These are phyloP conservation scores for Cystofilobasidium bisporidii DNA, from an alignment of 768 basidiomycete species.

Conservation along the genomic window DNA sequence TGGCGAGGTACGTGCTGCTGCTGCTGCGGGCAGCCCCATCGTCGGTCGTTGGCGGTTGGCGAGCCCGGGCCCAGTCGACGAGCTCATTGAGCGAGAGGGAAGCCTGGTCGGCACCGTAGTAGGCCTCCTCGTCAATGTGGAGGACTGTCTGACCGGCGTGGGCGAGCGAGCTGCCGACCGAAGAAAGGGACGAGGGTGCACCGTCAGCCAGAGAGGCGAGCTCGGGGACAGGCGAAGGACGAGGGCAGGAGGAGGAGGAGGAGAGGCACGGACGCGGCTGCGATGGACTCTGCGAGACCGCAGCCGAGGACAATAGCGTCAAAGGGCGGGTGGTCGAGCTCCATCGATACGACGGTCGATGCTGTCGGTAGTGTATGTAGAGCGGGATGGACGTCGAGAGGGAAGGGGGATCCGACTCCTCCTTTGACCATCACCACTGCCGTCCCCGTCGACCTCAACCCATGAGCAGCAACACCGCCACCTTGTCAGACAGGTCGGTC, in stretches of 20 bases:
- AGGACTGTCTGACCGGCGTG: conserved; percentile 80
- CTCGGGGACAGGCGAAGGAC: conserved; percentile 21
- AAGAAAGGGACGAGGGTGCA: neutral
- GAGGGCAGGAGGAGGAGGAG: too few species aligned
- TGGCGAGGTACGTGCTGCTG: conserved; percentile 3
- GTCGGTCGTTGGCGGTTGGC: neutral
- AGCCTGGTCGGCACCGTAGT: conserved; percentile 78
- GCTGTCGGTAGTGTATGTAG: too few species aligned
- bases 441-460: too few species aligned
- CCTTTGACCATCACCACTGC: too few species aligned
- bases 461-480: too few species aligned
- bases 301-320: conserved; percentile 45
- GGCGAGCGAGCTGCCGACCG: conserved; percentile 59
- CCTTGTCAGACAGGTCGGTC: too few species aligned
- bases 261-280: conserved; percentile 62
- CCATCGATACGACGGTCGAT: too few species aligned
- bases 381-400: neutral
- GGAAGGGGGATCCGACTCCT: too few species aligned
- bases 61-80: conserved; percentile 52
- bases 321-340: conserved; percentile 34
- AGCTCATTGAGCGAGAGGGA: conserved; percentile 74
- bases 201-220: neutral
- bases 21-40: neutral
- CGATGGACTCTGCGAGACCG: conserved; percentile 64
- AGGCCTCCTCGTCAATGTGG: conserved; percentile 71